Percentiles rank a stretch among this genome's conserved stretches.
Evolutionary conservation across 2,329 filamentous ascomycete species (phyloP).

Genomic region (Chrysosporium queenslandicum): DNA sequence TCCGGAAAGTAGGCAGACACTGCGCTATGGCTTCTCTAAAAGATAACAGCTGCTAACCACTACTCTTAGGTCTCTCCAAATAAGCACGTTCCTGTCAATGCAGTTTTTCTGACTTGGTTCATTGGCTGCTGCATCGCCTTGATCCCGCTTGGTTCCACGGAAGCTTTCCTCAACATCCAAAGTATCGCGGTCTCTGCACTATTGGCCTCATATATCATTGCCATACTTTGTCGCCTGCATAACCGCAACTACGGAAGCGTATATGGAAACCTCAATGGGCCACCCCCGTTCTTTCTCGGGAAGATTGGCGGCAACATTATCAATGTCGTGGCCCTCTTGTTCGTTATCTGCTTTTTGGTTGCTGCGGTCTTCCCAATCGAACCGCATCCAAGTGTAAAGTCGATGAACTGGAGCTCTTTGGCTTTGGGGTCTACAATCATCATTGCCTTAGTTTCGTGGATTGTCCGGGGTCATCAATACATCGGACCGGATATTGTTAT

Average conservation of each 20-base stretch:
- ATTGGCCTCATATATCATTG: slow-evolving; percentile 37
- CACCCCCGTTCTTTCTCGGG: slow-evolving; percentile 22
- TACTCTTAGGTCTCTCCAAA: slow-evolving; percentile 27
- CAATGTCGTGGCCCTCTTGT: slow-evolving; percentile 35
- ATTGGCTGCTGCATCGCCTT: slow-evolving; percentile 40
- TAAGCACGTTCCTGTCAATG: slow-evolving; percentile 39
- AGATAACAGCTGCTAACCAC: background rate
- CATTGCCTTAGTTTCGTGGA: slow-evolving; percentile 20
- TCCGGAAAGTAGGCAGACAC: slow-evolving; percentile 28
- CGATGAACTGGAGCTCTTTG: slow-evolving; percentile 42
- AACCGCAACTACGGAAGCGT: slow-evolving; percentile 12
- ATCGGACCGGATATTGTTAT: background rate
- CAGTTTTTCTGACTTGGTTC: slow-evolving; percentile 39
- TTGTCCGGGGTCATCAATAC: slow-evolving; percentile 8
- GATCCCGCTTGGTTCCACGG: slow-evolving; percentile 44
- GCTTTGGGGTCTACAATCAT: slow-evolving; percentile 38
- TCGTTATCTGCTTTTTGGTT: slow-evolving; percentile 32
- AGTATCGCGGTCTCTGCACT: slow-evolving; percentile 36
- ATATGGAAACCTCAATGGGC: slow-evolving; percentile 8
- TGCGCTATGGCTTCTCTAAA: background rate
- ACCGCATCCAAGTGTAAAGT: slow-evolving; percentile 25
- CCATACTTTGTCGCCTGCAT: slow-evolving; percentile 36
- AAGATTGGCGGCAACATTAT: slow-evolving; percentile 38
- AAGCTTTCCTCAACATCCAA: slow-evolving; percentile 37
- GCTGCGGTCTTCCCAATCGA: slow-evolving; percentile 39